phyloP scores from a whole-genome alignment of 352 stramenopile species.

The Globisporangium mamillatum region DNA sequence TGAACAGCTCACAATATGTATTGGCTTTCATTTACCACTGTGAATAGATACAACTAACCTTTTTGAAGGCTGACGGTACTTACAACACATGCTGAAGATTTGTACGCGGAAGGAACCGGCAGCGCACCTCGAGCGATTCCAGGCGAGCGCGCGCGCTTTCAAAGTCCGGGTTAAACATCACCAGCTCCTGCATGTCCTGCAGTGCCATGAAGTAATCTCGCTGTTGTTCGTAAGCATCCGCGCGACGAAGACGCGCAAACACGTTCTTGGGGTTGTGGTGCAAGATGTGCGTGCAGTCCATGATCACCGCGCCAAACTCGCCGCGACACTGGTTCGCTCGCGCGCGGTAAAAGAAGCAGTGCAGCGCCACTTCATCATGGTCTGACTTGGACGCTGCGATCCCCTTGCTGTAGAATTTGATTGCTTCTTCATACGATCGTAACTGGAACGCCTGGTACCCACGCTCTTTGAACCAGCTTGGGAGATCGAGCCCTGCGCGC shows the following conservation, averaged over 20 bases:
- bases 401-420: slow-evolving; percentile 92
- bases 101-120: slow-evolving; percentile 32
- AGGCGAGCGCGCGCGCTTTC: slow-evolving; percentile 44
- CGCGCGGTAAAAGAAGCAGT: slow-evolving; percentile 58
- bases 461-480: slow-evolving; percentile 63
- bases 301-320: slow-evolving; percentile 48
- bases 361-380: slow-evolving; percentile 48
- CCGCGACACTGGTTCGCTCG: slow-evolving; percentile 50
- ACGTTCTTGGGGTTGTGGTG: slow-evolving; percentile 47
- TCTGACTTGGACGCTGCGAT: slow-evolving; percentile 53
- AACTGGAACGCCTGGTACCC: slow-evolving; percentile 91
- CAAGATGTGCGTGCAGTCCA: slow-evolving; percentile 53
- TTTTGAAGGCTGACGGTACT: neutral
- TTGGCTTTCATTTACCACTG: neutral
- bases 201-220: slow-evolving; percentile 56
- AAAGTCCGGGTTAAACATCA: slow-evolving; percentile 53
- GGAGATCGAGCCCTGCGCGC: slow-evolving; percentile 27
- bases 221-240: slow-evolving; percentile 57
- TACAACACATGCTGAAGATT: slow-evolving; percentile 19
- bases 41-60: neutral
- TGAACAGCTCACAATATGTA: neutral
- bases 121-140: slow-evolving; percentile 40
- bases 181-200: slow-evolving; percentile 52
- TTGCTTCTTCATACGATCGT: slow-evolving; percentile 84
- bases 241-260: slow-evolving; percentile 48